Conservation (phyloP, 768 basidiomycete genomes). For the Tephrocybe rancida region DNA sequence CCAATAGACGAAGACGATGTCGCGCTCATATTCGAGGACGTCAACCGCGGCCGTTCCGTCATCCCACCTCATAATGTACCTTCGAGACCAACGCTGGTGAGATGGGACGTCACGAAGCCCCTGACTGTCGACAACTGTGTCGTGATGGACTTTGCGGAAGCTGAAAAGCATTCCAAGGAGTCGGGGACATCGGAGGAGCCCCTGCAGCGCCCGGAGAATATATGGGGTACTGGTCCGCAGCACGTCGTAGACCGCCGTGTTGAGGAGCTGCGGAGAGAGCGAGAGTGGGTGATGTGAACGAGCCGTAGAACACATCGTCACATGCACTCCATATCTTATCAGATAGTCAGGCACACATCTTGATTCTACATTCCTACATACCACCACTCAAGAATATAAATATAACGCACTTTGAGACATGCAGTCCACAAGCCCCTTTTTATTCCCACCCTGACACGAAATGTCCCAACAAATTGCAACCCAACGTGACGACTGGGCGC, state of each 20-base stretch:
- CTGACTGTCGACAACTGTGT: conserved; percentile 83
- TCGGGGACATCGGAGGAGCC: conserved; percentile 36
- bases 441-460: background rate
- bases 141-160: conserved; percentile 78
- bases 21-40: conserved; percentile 83
- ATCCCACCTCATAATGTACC: conserved; percentile 81
- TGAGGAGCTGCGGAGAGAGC: conserved; percentile 58
- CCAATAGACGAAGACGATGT: conserved; percentile 86
- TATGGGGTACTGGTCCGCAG: conserved; percentile 73
- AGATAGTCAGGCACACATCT: background rate
- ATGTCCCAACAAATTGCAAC: background rate
- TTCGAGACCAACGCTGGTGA: conserved; percentile 68
- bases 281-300: conserved; percentile 51
- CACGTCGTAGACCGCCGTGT: conserved; percentile 58
- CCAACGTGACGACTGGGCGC: conserved; percentile 45
- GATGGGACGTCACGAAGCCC: conserved; percentile 76
- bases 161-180: conserved; percentile 60
- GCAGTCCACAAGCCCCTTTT: too few relatives aligned
- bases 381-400: too few relatives aligned
- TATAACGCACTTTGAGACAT: too few relatives aligned
- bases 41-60: conserved; percentile 76
- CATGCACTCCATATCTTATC: too few relatives aligned
- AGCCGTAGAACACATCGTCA: background rate
- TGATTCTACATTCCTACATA: background rate
- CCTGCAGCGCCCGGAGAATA: conserved; percentile 43